Base-by-base conservation (phyloP, 306 rosid species). In the Gillenia trifoliata region DNA sequence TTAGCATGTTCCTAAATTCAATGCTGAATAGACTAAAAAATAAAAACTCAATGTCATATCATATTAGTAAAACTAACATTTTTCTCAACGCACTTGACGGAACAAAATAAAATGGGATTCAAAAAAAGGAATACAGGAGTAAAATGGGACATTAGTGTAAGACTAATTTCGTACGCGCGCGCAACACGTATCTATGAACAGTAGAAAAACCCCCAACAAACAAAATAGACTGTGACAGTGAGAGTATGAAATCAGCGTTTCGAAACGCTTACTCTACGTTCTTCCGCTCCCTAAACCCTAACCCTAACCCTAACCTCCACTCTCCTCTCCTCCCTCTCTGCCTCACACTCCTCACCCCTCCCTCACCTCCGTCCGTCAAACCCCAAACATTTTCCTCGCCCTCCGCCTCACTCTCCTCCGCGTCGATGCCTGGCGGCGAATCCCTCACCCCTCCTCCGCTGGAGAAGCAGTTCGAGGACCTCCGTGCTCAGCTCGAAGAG, bases 381-480 rank as follows among this genome's bases (percentile, higher is more conserved):
- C 22, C 43, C 69, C 76, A 61, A 78, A 20, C 89, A 3, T 74
- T 80, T 76, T 85, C 29, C 67, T 60, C 73, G 1, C 2, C 38
- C 31, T 34, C 76, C 9, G 59, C 79, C 17, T 19, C 78, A 73
- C 62, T 75, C 74, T 52, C 55, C 68, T 86, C 73, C 72, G 65
- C 77, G 15, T 73, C 93, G 22, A 85, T 92, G 88, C 85, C 90
- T n/a, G 80, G 61, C 64, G 83, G 84, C 55, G 88, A 81, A 70
- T 20, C 64, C 70, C 70, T 78, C 29, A 72, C 78, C 56, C 78
- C 78, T 70, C 83, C 64, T 70, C 65, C 83, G 5, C 86, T 94
- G 55, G 97, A 86, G 79, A 82, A 88, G 81, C 99, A 92, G 74
- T 94, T 94, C 77, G 90, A 83, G 72, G 83, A 66, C 67, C 87